phyloP scores from a whole-genome alignment of 2,329 filamentous ascomycete species.

The Atkinsonella texensis region DNA sequence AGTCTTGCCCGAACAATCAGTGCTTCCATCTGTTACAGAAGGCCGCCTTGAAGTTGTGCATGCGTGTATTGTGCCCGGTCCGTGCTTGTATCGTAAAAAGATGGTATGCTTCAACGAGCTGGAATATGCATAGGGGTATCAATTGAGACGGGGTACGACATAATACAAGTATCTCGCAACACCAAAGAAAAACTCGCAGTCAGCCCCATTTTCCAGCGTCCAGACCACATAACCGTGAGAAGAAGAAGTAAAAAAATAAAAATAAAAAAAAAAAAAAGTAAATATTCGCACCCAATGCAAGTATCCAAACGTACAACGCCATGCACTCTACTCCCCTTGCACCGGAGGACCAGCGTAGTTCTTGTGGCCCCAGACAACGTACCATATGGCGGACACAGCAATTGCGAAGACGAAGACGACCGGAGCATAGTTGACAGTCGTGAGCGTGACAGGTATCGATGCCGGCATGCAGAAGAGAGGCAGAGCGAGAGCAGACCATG shows the following conservation, averaged over 20 bases:
- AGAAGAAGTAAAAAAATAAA: too few relatives aligned
- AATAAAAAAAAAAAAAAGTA: neutral
- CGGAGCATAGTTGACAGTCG: constrained; percentile 60
- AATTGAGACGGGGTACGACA: too few relatives aligned
- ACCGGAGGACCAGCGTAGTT: constrained; percentile 55
- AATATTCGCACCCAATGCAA: neutral
- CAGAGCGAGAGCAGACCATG: constrained; percentile 56
- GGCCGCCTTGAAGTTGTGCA: too few relatives aligned
- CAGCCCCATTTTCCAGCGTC: too few relatives aligned
- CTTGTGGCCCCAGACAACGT: constrained; percentile 56
- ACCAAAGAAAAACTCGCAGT: too few relatives aligned
- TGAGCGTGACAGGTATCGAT: constrained; percentile 42
- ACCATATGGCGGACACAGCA: constrained; percentile 51
- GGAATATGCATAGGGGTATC: too few relatives aligned
- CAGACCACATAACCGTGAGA: neutral
- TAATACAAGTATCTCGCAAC: too few relatives aligned
- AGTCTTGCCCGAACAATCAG: too few relatives aligned
- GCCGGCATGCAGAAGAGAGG: constrained; percentile 67
- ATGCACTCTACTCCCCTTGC: constrained; percentile 20
- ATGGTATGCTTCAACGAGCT: too few relatives aligned
- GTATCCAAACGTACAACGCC: constrained; percentile 17
- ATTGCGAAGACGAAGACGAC: constrained; percentile 61
- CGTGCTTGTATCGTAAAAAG: too few relatives aligned
- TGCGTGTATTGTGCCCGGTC: too few relatives aligned
- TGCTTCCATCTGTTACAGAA: too few relatives aligned